phyloP scores from a whole-genome alignment of 2,329 filamentous ascomycete species.

The Phialemoniopsis sp. region DNA sequence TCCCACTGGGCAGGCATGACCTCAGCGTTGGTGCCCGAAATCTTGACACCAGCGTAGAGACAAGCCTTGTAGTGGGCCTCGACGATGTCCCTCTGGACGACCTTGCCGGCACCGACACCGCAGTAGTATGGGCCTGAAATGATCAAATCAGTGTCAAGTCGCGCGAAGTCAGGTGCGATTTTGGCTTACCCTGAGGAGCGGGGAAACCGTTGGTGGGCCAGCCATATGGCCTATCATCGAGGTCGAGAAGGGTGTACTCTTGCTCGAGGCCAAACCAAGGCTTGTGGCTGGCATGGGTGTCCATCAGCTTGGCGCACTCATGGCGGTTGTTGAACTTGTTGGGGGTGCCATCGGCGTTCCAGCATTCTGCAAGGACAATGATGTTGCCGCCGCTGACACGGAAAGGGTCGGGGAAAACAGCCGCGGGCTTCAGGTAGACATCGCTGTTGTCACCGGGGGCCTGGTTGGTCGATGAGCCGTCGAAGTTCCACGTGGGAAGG shows the following conservation, averaged over 20 bases:
- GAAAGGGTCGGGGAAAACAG: slow-evolving; percentile 79
- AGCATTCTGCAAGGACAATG: slow-evolving; percentile 75
- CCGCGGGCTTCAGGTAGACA: slow-evolving; percentile 89
- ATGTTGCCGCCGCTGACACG: slow-evolving; percentile 64
- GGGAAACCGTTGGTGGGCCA: slow-evolving; percentile 87
- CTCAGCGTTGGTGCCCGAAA: slow-evolving; percentile 98
- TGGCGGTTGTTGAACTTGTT: slow-evolving; percentile 99
- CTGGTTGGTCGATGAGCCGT: slow-evolving; percentile 84
- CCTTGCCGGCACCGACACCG: slow-evolving; percentile 94
- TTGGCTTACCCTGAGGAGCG: slow-evolving; percentile 63
- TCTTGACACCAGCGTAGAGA: slow-evolving; percentile 85
- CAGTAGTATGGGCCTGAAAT: slow-evolving; percentile 78
- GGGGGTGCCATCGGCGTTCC: slow-evolving; percentile 83
- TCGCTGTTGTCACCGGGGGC: slow-evolving; percentile 94
- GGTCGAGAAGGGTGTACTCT: slow-evolving; percentile 91
- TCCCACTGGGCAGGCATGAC: slow-evolving; percentile 86
- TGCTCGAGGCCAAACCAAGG: slow-evolving; percentile 99
- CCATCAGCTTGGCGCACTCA: slow-evolving; percentile 86
- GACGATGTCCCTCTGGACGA: slow-evolving; percentile 96
- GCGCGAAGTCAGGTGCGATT: slow-evolving; percentile 49
- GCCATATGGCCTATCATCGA: slow-evolving; percentile 84
- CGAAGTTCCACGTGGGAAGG: slow-evolving; percentile 36
- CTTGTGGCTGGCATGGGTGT: slow-evolving; percentile 73
- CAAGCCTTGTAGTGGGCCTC: slow-evolving; percentile 74
- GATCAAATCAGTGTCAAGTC: background rate